Evolutionary conservation across 805 yeast genomes (phyloP).

Genomic region (Cephaloascus fragrans): DNA sequence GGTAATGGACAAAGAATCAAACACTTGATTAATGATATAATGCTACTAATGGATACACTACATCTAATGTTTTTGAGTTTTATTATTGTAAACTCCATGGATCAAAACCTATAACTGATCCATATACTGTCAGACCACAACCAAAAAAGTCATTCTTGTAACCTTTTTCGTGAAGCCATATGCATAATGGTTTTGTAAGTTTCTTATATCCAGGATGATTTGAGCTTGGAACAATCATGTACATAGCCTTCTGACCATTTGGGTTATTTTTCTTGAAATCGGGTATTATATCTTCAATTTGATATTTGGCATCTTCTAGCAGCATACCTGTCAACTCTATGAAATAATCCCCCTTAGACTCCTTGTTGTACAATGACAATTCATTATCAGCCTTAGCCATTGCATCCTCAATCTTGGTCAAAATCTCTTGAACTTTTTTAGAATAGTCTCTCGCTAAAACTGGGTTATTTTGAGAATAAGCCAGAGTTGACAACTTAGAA

Average conservation of each 20-base stretch:
- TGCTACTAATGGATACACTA: no score
- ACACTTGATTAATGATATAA: no score
- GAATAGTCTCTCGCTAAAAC: conserved; percentile 13
- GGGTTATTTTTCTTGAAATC: conserved; percentile 1
- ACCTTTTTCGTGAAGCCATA: conserved; percentile 24
- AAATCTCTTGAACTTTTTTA: conserved; percentile 12
- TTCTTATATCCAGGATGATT: conserved; percentile 8
- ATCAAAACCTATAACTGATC: conserved; percentile 28
- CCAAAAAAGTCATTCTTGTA: conserved; percentile 23
- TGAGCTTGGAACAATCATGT: background rate
- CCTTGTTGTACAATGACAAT: conserved; percentile 7
- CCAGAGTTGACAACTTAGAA: conserved; percentile 13
- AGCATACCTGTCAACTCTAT: conserved; percentile 5
- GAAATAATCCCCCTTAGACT: conserved; percentile 8
- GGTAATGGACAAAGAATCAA: background rate
- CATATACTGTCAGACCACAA: conserved; percentile 18
- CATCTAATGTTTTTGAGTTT: no score
- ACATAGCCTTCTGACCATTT: background rate
- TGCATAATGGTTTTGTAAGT: conserved; percentile 13
- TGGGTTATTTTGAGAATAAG: conserved; percentile 13
- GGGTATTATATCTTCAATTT: background rate
- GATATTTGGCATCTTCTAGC: background rate
- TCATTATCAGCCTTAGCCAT: conserved; percentile 11
- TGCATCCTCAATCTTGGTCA: conserved; percentile 8
- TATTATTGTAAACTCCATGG: conserved; percentile 11